A percentile compares a stretch with the other conserved stretches of the same genome.
Evolutionary conservation across 495 filamentous ascomycete genomes (phyloP).

Genomic region (Aspergillus steynii): DNA sequence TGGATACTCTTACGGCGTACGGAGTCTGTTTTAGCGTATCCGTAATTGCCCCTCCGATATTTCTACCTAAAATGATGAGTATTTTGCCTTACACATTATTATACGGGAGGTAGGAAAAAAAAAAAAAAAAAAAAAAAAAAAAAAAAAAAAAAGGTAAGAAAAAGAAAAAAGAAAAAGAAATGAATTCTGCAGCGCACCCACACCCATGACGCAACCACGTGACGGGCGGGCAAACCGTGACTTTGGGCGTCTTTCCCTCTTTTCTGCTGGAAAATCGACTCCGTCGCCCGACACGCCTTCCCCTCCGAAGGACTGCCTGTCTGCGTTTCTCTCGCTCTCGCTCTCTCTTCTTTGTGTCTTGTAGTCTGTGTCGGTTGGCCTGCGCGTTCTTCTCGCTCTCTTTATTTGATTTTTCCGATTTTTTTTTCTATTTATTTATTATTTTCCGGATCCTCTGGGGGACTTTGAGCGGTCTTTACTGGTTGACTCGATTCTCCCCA

Average conservation of each 20-base stretch:
- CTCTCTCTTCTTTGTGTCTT: conserved; percentile 10
- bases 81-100: too few relatives aligned
- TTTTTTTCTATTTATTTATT: conserved; percentile 1
- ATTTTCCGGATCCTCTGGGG: not conserved
- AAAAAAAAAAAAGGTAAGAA: not conserved
- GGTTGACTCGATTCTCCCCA: conserved; percentile 10
- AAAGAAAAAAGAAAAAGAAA: not conserved
- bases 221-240: conserved; percentile 29
- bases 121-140: too few relatives aligned
- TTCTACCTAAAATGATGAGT: not conserved
- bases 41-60: not conserved
- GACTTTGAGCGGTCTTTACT: conserved; percentile 16
- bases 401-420: conserved; percentile 9
- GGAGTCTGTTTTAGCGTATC: not conserved
- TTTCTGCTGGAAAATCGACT: not conserved
- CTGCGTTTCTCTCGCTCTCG: conserved; percentile 10
- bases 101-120: too few relatives aligned
- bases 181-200: conserved; percentile 27
- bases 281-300: conserved; percentile 23
- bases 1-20: not conserved
- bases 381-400: conserved; percentile 8
- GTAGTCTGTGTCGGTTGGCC: not conserved
- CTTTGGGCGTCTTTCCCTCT: conserved; percentile 20
- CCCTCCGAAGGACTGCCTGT: conserved; percentile 15
- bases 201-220: conserved; percentile 48